These are phyloP conservation scores for Chaetomium fimeti DNA, from an alignment of 495 filamentous ascomycete species.

Conservation along the genomic window DNA sequence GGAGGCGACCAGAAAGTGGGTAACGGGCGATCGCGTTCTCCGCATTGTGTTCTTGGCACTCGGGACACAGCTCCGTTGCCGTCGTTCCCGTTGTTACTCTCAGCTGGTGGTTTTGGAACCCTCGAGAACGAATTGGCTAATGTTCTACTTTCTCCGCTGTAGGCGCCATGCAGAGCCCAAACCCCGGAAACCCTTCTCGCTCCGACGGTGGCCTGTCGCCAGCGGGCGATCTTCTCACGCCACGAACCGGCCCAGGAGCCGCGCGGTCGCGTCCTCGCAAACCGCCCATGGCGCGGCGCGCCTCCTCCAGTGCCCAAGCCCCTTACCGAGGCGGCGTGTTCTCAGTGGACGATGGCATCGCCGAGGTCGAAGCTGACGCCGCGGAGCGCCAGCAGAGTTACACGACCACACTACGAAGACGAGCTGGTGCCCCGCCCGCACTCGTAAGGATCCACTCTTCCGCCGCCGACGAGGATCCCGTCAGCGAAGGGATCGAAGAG, in stretches of 20 bases:
- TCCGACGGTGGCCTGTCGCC: conserved; percentile 34
- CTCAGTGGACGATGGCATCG: conserved; percentile 86
- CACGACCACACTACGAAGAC: conserved; percentile 70
- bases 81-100: not conserved
- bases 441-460: conserved; percentile 59
- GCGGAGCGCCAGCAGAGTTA: conserved; percentile 44
- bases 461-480: conserved; percentile 41
- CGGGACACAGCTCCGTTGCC: no score
- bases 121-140: conserved; percentile 2
- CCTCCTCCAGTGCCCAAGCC: conserved; percentile 68
- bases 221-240: conserved; percentile 27
- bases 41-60: conserved; percentile 6
- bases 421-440: conserved; percentile 57
- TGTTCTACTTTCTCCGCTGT: not conserved
- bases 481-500: conserved; percentile 32
- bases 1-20: conserved; percentile 50
- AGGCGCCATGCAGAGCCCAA: conserved; percentile 37
- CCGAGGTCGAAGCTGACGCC: conserved; percentile 70
- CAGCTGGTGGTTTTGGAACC: not conserved
- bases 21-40: conserved; percentile 14
- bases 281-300: conserved; percentile 65
- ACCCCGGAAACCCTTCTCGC: conserved; percentile 25
- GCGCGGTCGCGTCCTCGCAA: conserved; percentile 62
- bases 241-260: conserved; percentile 35
- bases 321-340: conserved; percentile 85